Percentiles rank a stretch among this genome's conserved stretches.
Conservation (phyloP, 2,329 filamentous ascomycete species). For the Neofusicoccum kwambonambiense region DNA sequence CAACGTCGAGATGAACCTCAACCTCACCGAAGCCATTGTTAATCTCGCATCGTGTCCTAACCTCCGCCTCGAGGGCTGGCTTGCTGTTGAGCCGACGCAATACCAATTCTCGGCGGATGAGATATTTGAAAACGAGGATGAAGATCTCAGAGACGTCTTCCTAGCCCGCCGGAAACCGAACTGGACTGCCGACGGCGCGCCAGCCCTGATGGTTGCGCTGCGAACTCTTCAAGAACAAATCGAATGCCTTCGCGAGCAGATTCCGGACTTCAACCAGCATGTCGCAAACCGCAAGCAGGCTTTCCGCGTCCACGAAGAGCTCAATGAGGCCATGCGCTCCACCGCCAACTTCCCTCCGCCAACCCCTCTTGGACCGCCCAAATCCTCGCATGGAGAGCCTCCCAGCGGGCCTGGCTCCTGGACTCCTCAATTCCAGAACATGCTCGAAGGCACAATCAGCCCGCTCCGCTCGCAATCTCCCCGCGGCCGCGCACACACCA, state of each 20-base stretch:
- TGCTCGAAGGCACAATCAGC: conserved; percentile 30
- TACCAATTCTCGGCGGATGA: conserved; percentile 33
- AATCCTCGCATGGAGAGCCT: conserved; percentile 2
- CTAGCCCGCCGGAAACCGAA: conserved; percentile 36
- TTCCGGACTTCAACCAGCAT: conserved; percentile 49
- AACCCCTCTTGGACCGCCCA: conserved; percentile 21
- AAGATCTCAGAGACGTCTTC: conserved; percentile 33
- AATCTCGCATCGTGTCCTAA: conserved; percentile 82
- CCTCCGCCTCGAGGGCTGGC: conserved; percentile 86
- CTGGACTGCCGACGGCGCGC: conserved; percentile 37
- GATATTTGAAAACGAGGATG: conserved; percentile 25
- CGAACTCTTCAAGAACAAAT: conserved; percentile 44
- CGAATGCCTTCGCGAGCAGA: conserved; percentile 41
- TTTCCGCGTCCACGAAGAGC: conserved; percentile 47
- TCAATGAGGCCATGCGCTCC: conserved; percentile 40
- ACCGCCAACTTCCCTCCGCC: conserved; percentile 25
- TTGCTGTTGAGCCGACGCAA: conserved; percentile 66
- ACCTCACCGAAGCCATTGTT: conserved; percentile 78
- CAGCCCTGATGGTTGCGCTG: conserved; percentile 44
- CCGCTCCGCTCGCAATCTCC: conserved; percentile 37
- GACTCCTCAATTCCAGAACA: conserved; percentile 35
- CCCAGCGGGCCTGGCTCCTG: conserved; percentile 29
- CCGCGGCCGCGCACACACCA: conserved; percentile 32
- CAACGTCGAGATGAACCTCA: conserved; percentile 85
- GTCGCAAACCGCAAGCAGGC: conserved; percentile 50